A percentile compares a stretch with the other conserved stretches of the same genome.
Evolutionary conservation across 2,329 filamentous ascomycete species (phyloP).

Genomic region (Cryphonectria japonica): DNA sequence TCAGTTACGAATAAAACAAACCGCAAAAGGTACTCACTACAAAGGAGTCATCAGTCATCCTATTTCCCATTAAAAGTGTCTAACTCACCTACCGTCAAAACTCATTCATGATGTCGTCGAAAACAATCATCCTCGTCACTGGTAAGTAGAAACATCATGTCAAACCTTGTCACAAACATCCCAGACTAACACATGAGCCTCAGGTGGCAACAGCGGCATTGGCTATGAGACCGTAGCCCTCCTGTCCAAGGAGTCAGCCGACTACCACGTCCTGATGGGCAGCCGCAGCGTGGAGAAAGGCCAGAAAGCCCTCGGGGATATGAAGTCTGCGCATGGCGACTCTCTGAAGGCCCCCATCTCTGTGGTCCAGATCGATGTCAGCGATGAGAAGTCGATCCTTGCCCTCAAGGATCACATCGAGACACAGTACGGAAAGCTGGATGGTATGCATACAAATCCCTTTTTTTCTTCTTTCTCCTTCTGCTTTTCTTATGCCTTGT

Average conservation of each 20-base stretch:
- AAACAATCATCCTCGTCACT: slow-evolving; percentile 4
- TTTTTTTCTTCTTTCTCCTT: neutral
- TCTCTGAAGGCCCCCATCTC: slow-evolving; percentile 12
- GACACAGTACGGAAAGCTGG: slow-evolving; percentile 52
- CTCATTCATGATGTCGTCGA: neutral
- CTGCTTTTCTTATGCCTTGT: neutral
- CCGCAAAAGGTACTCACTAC: neutral
- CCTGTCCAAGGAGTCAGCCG: slow-evolving; percentile 8
- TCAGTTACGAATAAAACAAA: neutral
- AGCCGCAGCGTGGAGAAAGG: slow-evolving; percentile 18
- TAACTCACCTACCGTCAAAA: neutral
- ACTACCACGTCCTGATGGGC: slow-evolving; percentile 21
- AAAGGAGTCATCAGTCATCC: neutral
- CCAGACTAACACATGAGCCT: neutral
- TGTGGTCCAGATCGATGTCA: slow-evolving; percentile 58
- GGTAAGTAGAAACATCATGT: neutral
- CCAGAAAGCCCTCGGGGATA: slow-evolving; percentile 9
- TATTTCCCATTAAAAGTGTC: neutral
- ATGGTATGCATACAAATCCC: slow-evolving; percentile 36
- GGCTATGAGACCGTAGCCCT: slow-evolving; percentile 44
- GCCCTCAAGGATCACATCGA: slow-evolving; percentile 56
- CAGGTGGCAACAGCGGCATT: slow-evolving; percentile 51
- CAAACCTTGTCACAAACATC: neutral
- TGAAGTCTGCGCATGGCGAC: neutral
- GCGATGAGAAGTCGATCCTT: slow-evolving; percentile 60